These are phyloP conservation scores for Plasmopara muralis DNA, from an alignment of 352 stramenopile genomes.

Conservation along the genomic window DNA sequence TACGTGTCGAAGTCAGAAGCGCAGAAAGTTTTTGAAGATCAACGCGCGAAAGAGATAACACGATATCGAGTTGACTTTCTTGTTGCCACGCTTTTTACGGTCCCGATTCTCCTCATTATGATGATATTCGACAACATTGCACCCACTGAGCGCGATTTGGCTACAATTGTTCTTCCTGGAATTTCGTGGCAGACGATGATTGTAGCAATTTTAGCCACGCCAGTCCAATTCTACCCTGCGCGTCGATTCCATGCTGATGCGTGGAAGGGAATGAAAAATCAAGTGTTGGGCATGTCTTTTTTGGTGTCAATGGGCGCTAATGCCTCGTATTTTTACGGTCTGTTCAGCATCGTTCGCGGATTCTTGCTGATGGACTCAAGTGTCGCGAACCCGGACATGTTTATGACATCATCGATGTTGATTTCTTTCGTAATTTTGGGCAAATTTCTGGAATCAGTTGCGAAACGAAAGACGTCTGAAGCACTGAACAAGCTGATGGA, in stretches of 20 bases:
- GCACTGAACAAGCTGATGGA: slow-evolving; percentile 95
- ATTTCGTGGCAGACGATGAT: slow-evolving; percentile 77
- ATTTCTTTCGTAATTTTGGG: slow-evolving; percentile 97
- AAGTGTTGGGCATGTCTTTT: slow-evolving; percentile 94
- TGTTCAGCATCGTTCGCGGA: slow-evolving; percentile 83
- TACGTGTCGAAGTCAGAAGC: slow-evolving; percentile 59
- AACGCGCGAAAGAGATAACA: slow-evolving; percentile 70
- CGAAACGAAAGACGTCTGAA: slow-evolving; percentile 90
- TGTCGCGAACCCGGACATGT: slow-evolving; percentile 84
- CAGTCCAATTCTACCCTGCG: slow-evolving; percentile 93
- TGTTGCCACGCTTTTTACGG: slow-evolving; percentile 86
- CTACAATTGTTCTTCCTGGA: slow-evolving; percentile 45
- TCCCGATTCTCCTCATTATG: slow-evolving; percentile 92
- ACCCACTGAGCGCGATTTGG: slow-evolving; percentile 41
- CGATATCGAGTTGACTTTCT: slow-evolving; percentile 84
- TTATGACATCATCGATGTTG: slow-evolving; percentile 98
- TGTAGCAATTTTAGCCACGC: slow-evolving; percentile 82
- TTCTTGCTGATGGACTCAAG: slow-evolving; percentile 56
- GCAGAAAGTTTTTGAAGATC: slow-evolving; percentile 75
- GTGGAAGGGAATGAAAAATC: slow-evolving; percentile 87
- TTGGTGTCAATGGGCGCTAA: slow-evolving; percentile 95
- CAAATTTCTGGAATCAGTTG: slow-evolving; percentile 95
- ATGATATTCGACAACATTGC: slow-evolving; percentile 81
- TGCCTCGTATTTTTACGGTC: slow-evolving; percentile 93
- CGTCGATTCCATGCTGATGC: slow-evolving; percentile 92